These are phyloP conservation scores for Ceriops zippeliana DNA, from an alignment of 345 rosid genomes.

Conservation along the genomic window DNA sequence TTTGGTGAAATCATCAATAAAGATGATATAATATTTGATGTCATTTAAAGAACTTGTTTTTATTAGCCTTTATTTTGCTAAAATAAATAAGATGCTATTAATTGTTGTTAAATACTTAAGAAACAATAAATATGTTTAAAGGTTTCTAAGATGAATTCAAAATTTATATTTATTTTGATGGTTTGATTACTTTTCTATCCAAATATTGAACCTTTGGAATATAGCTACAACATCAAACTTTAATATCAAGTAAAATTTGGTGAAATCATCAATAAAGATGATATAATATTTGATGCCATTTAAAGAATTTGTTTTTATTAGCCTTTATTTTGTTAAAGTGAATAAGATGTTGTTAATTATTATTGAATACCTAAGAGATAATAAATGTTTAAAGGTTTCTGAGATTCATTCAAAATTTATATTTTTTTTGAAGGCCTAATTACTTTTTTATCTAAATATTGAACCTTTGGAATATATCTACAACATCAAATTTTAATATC, in stretches of 20 bases:
- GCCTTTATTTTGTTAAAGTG: no score
- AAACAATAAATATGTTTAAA: not conserved
- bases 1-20: no score
- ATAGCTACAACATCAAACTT: not conserved
- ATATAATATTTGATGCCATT: not conserved
- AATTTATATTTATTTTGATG: not conserved
- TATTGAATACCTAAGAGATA: not conserved
- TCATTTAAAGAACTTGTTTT: not conserved
- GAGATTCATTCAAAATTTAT: not conserved
- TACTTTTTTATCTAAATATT: not conserved
- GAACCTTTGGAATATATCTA: not conserved
- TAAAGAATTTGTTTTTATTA: not conserved
- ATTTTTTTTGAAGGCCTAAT: not conserved
- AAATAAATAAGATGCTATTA: not conserved
- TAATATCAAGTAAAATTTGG: not conserved
- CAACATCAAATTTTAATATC: not conserved
- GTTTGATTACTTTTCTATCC: not conserved
- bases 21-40: no score
- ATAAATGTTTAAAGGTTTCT: not conserved
- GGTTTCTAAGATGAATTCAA: not conserved
- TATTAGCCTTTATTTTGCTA: no score
- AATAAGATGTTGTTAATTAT: not conserved
- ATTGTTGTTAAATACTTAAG: not conserved
- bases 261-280: not conserved
- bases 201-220: not conserved